Conservation (phyloP, 2,329 filamentous ascomycete genomes). For the Aspergillus sp. region DNA sequence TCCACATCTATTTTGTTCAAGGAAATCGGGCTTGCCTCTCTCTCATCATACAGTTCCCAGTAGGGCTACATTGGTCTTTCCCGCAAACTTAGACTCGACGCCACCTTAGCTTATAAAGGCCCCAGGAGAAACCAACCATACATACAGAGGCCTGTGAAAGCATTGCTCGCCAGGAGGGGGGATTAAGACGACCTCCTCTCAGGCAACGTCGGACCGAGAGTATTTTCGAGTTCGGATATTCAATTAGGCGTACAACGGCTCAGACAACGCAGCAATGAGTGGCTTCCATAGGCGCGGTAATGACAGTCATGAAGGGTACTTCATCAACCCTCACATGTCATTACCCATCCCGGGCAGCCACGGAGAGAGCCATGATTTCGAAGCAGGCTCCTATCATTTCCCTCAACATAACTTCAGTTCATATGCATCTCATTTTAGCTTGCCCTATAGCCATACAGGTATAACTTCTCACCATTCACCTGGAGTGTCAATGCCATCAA, state of each 20-base stretch:
- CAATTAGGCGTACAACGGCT: background rate
- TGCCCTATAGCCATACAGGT: constrained; percentile 35
- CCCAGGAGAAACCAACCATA: background rate
- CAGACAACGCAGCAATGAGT: constrained; percentile 30
- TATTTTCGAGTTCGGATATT: background rate
- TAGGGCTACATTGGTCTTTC: no score
- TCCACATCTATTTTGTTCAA: background rate
- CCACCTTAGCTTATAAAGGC: background rate
- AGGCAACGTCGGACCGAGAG: background rate
- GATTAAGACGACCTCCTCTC: background rate
- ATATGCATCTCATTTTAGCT: constrained; percentile 38
- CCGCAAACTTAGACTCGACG: background rate
- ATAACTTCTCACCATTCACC: constrained; percentile 33
- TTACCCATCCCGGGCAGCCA: constrained; percentile 34
- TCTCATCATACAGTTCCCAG: no score
- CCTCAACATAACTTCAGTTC: constrained; percentile 36
- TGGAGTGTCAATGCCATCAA: constrained; percentile 32
- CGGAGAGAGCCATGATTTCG: constrained; percentile 32
- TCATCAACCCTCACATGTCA: constrained; percentile 34
- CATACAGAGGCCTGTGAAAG: background rate
- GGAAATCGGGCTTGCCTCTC: background rate
- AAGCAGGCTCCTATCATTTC: constrained; percentile 32
- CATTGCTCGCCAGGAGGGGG: no score
- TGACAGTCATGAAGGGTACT: constrained; percentile 36
- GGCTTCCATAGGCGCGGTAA: constrained; percentile 40